phyloP scores from a whole-genome alignment of 176 grass and related monocot species.

The Chloris gayana region DNA sequence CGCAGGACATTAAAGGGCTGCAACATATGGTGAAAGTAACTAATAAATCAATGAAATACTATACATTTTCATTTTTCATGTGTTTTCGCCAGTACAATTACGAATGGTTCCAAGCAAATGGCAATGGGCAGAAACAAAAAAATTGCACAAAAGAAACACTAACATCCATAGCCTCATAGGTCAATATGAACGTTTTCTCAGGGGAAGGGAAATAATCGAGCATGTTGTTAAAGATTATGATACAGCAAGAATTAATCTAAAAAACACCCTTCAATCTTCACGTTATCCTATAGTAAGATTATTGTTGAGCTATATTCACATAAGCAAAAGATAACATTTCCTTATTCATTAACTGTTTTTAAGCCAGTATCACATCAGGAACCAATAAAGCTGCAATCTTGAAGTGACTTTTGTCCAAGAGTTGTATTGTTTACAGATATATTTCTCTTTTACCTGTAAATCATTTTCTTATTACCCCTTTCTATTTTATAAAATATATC shows the following conservation, averaged over 20 bases:
- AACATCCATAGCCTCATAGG: constrained; percentile 10
- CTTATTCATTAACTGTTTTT: constrained; percentile 17
- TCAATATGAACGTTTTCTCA: neutral
- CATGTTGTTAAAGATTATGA: neutral
- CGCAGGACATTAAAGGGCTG: constrained; percentile 88
- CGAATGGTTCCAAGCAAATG: constrained; percentile 3
- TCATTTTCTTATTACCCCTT: neutral
- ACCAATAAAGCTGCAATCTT: neutral
- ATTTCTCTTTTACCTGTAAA: neutral
- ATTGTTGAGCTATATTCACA: constrained; percentile 13
- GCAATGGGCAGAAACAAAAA: neutral
- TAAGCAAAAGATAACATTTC: neutral
- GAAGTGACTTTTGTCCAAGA: neutral
- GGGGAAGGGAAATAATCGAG: neutral
- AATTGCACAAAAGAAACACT: neutral
- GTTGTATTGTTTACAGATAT: neutral
- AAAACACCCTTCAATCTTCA: constrained; percentile 1
- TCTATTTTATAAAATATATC: neutral
- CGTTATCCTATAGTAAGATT: constrained; percentile 1
- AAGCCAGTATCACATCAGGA: neutral
- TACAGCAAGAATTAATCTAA: neutral
- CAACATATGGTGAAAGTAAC: constrained; percentile 39
- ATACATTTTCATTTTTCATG: neutral
- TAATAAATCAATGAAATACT: constrained; percentile 9
- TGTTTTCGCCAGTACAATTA: neutral